These are phyloP conservation scores for Bothriochloa decipiens DNA, from an alignment of 176 grass and related monocot genomes.

Conservation along the genomic window DNA sequence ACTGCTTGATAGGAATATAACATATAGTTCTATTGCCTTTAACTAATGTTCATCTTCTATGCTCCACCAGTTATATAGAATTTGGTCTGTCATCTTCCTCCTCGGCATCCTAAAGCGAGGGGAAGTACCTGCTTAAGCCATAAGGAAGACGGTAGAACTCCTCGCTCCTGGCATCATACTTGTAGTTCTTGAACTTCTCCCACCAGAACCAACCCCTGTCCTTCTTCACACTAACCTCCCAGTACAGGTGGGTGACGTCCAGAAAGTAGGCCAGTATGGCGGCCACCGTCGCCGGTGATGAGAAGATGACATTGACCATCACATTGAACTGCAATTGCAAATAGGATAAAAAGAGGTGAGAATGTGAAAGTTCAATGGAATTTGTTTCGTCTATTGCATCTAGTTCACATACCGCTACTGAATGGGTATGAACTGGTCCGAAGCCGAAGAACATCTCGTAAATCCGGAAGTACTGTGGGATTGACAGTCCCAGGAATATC, in stretches of 20 bases:
- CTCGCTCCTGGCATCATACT: constrained; percentile 63
- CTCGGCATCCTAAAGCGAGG: constrained; percentile 60
- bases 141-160: constrained; percentile 92
- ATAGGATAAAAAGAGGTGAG: constrained; percentile 30
- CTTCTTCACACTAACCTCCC: constrained; percentile 57
- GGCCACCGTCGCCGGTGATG: constrained; percentile 81
- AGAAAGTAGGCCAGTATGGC: constrained; percentile 82
- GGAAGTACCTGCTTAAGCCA: constrained; percentile 86
- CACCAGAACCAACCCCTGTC: constrained; percentile 86
- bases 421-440: constrained; percentile 71
- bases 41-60: constrained; percentile 26
- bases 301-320: constrained; percentile 92
- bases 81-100: neutral
- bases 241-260: constrained; percentile 67
- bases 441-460: constrained; percentile 71
- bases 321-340: constrained; percentile 80
- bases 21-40: neutral
- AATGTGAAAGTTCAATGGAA: neutral
- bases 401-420: constrained; percentile 51
- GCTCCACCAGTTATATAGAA: constrained; percentile 6
- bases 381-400: neutral
- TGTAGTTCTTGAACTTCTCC: constrained; percentile 79
- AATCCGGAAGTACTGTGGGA: constrained; percentile 80
- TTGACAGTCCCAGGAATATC: constrained; percentile 83
- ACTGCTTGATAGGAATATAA: constrained; percentile 8